These are phyloP conservation scores for Abelmoschus esculentus DNA, from an alignment of 345 rosid genomes.

Conservation along the genomic window DNA sequence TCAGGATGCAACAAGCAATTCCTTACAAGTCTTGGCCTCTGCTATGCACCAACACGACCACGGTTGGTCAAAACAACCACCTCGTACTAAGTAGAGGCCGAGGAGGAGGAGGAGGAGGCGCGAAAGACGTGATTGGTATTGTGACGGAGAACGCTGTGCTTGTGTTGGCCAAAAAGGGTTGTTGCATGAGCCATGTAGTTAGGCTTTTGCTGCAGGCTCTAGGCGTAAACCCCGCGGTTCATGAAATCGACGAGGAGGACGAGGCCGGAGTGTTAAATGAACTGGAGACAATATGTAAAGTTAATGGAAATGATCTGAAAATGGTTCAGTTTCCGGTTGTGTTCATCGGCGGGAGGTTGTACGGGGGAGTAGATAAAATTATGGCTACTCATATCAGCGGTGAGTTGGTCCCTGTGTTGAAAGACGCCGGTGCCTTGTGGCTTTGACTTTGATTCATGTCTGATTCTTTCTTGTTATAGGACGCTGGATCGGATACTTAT, in stretches of 20 bases:
- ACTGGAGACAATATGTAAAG: constrained; percentile 23
- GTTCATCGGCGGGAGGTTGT: constrained; percentile 78
- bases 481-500: not conserved
- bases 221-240: constrained; percentile 75
- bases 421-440: constrained; percentile 96
- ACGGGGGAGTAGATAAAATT: constrained; percentile 85
- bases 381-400: constrained; percentile 94
- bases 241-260: constrained; percentile 62
- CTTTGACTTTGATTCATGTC: constrained; percentile 35
- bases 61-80: not conserved
- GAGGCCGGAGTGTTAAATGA: constrained; percentile 33
- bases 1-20: constrained; percentile 36
- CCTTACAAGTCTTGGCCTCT: constrained; percentile 34
- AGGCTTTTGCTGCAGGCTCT: constrained; percentile 59
- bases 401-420: constrained; percentile 63
- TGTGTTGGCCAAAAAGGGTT: constrained; percentile 63
- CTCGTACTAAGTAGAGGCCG: not conserved
- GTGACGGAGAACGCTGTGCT: constrained; percentile 74
- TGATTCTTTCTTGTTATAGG: not conserved
- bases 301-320: not conserved
- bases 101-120: not conserved
- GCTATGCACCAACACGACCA: not conserved
- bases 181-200: constrained; percentile 93
- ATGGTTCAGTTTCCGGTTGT: constrained; percentile 64
- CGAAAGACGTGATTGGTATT: constrained; percentile 20